Percentiles rank a stretch among this genome's conserved stretches.
Evolutionary conservation across 2,329 filamentous ascomycete genomes (phyloP).

Genomic region (Colletotrichum chrysophilum): DNA sequence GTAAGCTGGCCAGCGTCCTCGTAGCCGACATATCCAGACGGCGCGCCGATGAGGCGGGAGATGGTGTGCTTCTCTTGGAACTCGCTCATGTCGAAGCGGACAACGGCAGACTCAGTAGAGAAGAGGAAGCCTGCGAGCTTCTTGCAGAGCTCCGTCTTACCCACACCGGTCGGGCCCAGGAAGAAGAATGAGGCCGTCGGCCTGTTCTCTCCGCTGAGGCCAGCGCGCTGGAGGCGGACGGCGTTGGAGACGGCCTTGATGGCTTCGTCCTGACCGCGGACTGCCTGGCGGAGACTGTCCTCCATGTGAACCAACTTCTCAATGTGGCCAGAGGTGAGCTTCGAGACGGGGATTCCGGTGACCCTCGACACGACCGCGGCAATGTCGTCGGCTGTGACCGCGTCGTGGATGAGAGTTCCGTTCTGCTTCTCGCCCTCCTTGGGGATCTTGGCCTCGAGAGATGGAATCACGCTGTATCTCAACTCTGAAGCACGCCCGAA

Average conservation of each 20-base stretch:
- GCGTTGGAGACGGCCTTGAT: conserved; percentile 90
- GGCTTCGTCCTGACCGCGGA: conserved; percentile 94
- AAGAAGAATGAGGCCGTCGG: conserved; percentile 97
- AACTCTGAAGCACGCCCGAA: conserved; percentile 92
- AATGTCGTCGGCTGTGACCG: conserved; percentile 95
- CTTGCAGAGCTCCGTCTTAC: conserved; percentile 97
- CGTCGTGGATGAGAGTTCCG: conserved; percentile 82
- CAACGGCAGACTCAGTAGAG: conserved; percentile 86
- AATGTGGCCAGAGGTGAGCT: conserved; percentile 90
- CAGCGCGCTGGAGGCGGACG: conserved; percentile 91
- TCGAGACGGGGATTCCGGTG: conserved; percentile 91
- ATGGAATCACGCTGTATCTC: conserved; percentile 85
- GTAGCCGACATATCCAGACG: conserved; percentile 94
- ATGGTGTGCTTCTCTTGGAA: conserved; percentile 98
- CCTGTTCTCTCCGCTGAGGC: conserved; percentile 87
- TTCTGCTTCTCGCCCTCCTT: conserved; percentile 65
- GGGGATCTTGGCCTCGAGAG: conserved; percentile 78
- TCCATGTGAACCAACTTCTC: conserved; percentile 98
- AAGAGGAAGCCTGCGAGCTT: conserved; percentile 94
- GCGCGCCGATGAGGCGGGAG: conserved; percentile 88
- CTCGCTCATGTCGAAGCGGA: conserved; percentile 97
- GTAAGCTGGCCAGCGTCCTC: conserved; percentile 96
- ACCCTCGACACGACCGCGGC: conserved; percentile 88
- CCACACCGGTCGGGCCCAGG: conserved; percentile 93
- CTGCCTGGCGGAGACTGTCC: conserved; percentile 79